Percentiles rank a stretch among this genome's conserved stretches.
These are phyloP conservation scores for Chaetomium sp. DNA, from an alignment of 2,329 filamentous ascomycete genomes.

Conservation along the genomic window DNA sequence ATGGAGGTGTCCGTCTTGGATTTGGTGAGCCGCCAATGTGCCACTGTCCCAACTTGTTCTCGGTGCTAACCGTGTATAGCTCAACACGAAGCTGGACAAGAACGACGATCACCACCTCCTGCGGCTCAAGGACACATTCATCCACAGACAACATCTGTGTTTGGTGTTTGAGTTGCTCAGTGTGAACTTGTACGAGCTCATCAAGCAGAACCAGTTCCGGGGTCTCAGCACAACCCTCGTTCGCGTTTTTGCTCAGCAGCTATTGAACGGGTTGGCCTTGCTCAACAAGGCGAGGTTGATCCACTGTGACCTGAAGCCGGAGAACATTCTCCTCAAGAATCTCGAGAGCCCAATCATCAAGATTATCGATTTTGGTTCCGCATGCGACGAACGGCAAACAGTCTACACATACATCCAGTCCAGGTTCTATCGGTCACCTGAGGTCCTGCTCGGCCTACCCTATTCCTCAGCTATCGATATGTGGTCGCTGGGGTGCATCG, in stretches of 20 bases:
- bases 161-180: constrained; percentile 95
- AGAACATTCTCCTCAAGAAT: constrained; percentile 97
- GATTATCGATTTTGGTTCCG: constrained; percentile 98
- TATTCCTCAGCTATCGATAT: constrained; percentile 99
- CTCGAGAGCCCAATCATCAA: constrained; percentile 99
- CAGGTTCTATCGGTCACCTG: constrained; percentile 94
- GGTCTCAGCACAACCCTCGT: constrained; percentile 96
- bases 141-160: constrained; percentile 94
- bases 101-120: constrained; percentile 97
- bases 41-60: too few relatives aligned
- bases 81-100: constrained; percentile 98
- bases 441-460: constrained; percentile 90
- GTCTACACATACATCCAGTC: constrained; percentile 99
- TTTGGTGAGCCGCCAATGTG: constrained; percentile 61
- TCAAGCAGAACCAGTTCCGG: constrained; percentile 99
- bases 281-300: constrained; percentile 96
- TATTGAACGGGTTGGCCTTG: constrained; percentile 87
- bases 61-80: constrained; percentile 51
- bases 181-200: constrained; percentile 96
- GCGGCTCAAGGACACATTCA: constrained; percentile 95
- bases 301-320: constrained; percentile 96
- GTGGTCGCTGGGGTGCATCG: constrained; percentile 98
- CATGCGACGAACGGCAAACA: constrained; percentile 96
- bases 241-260: constrained; percentile 93
- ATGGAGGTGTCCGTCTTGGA: constrained; percentile 99